Base-by-base conservation (phyloP, 129 eudicot species). In the Calendula officinalis region DNA sequence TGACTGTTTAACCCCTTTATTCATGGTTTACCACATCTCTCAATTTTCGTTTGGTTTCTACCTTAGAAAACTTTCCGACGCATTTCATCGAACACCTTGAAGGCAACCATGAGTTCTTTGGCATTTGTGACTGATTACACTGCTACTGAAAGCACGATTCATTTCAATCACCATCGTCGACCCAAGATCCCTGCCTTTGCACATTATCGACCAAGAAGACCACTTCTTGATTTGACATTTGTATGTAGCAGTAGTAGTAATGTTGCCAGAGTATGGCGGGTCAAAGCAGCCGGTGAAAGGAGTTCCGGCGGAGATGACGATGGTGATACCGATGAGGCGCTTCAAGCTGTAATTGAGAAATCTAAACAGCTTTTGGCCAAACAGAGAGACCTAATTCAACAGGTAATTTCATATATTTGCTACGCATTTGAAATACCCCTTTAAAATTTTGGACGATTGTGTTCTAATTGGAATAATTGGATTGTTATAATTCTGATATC, bases 281-380 rank as follows among this genome's bases (percentile, higher is more conserved):
- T 76, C 5, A 78, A 50, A 74, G 77, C 67, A 27, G 53, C 43
- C 27, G 63, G 67, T 1, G 74, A 70, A 40, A 83, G 49, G 0
- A 40, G 56, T 13, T 80, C 63, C 43, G 83, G 71, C n/a, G n/a
- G n/a, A n/a, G n/a, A n/a, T n/a, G n/a, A n/a, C 54, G 89, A 64
- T 4, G 74, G 74, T 4, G 80, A 74, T 36, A 2, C 72, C 0
- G 87, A 87, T 9, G 97, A 91, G 57, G 80, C 82, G 45, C 76
- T 92, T 51, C 85, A 85, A 76, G 98, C 83, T 73, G 86, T 87
- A 7, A 88, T 92, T 61, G 82, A 88, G 60, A 92, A 92, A 84
- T 83, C 91, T 75, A 81, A 83, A 68, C 86, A 83, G 75, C 84
- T 85, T 62, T 67, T 88, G 40, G 95, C 87, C 30, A 77, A 77